These are phyloP conservation scores for Hagleromyces aurorensis DNA, from an alignment of 805 yeast genomes.

Conservation along the genomic window DNA sequence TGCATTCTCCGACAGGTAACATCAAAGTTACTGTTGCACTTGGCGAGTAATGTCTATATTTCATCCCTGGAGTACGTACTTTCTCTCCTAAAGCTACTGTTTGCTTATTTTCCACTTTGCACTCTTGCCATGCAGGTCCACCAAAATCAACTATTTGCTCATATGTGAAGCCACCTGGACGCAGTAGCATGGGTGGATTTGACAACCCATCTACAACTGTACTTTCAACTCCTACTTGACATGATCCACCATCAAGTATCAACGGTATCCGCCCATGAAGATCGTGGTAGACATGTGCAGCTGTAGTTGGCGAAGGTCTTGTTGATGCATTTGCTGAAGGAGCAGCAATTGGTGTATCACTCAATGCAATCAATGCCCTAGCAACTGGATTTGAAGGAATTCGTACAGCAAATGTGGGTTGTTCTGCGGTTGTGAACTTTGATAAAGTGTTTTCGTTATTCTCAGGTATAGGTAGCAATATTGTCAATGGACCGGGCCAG, in stretches of 20 bases:
- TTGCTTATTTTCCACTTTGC: conserved; percentile 55
- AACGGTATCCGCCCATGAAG: conserved; percentile 71
- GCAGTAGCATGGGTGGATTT: conserved; percentile 73
- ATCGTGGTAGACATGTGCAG: conserved; percentile 79
- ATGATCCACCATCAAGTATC: conserved; percentile 85
- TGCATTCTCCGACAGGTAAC: conserved; percentile 41
- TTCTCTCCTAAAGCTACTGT: conserved; percentile 55
- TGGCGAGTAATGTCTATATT: conserved; percentile 92
- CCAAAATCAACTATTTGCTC: conserved; percentile 65
- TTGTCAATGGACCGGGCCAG: conserved; percentile 97
- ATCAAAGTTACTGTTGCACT: conserved; percentile 71
- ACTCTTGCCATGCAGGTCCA: conserved; percentile 58
- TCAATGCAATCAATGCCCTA: conserved; percentile 73
- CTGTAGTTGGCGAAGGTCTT: conserved; percentile 85
- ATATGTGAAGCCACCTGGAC: conserved; percentile 90
- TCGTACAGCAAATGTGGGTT: conserved; percentile 85
- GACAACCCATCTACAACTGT: conserved; percentile 90
- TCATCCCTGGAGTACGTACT: conserved; percentile 96
- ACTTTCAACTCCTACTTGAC: conserved; percentile 85
- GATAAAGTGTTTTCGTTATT: conserved; percentile 46
- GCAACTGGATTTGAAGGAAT: conserved; percentile 86
- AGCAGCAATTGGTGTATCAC: conserved; percentile 90
- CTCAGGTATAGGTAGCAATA: conserved; percentile 57
- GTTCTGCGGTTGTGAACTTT: conserved; percentile 72
- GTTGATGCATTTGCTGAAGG: conserved; percentile 98